These are phyloP conservation scores for Onygenales sp. DNA, from an alignment of 2,329 filamentous ascomycete genomes.

Conservation along the genomic window DNA sequence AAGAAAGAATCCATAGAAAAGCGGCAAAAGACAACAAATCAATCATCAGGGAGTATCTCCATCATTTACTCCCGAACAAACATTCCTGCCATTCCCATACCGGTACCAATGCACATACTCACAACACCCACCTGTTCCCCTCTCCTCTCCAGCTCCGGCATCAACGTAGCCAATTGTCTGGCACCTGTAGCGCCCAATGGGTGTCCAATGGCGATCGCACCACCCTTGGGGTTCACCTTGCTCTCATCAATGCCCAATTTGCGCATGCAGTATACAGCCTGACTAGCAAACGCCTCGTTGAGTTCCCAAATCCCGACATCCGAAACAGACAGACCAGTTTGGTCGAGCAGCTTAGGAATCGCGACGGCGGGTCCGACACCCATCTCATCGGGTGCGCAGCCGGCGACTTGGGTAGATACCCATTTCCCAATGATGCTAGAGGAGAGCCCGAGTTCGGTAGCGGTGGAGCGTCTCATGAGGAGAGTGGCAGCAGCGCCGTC, in stretches of 20 bases:
- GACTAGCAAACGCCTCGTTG: slow-evolving; percentile 68
- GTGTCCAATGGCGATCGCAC: slow-evolving; percentile 89
- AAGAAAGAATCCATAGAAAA: not conserved
- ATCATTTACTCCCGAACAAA: slow-evolving; percentile 51
- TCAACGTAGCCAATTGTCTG: slow-evolving; percentile 65
- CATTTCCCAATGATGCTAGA: slow-evolving; percentile 71
- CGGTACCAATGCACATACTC: slow-evolving; percentile 81
- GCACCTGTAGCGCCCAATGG: slow-evolving; percentile 83
- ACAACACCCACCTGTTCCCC: slow-evolving; percentile 71
- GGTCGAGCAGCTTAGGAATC: slow-evolving; percentile 69
- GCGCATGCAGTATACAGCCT: slow-evolving; percentile 61
- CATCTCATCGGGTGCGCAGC: slow-evolving; percentile 87
- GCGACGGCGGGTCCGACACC: slow-evolving; percentile 79
- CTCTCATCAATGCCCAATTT: slow-evolving; percentile 50
- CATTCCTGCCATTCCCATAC: slow-evolving; percentile 66
- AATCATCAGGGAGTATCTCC: not conserved
- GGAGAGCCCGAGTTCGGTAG: slow-evolving; percentile 60
- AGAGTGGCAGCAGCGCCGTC: slow-evolving; percentile 80
- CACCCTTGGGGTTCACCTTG: slow-evolving; percentile 82
- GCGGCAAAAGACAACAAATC: not conserved
- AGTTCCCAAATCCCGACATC: slow-evolving; percentile 87
- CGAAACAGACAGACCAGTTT: slow-evolving; percentile 53
- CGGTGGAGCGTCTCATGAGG: slow-evolving; percentile 75
- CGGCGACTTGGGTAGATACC: slow-evolving; percentile 63
- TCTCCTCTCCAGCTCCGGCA: slow-evolving; percentile 58